Evolutionary conservation across 2,329 filamentous ascomycete species (phyloP).

Genomic region (Cercospora citrullina): DNA sequence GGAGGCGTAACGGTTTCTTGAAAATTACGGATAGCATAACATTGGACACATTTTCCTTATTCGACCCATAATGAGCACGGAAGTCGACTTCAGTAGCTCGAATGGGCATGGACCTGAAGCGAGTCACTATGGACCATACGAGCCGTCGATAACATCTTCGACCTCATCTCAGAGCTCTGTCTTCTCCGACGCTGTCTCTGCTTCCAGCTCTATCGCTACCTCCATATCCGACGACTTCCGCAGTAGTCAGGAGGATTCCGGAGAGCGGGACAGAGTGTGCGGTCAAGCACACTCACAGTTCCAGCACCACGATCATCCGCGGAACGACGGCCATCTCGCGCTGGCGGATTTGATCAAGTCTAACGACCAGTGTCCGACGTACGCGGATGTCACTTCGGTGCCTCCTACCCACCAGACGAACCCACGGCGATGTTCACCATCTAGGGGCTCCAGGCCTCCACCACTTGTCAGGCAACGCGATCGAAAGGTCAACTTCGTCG

Average conservation of each 20-base stretch:
- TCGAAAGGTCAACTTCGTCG: constrained; percentile 92
- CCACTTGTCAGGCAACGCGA: constrained; percentile 81
- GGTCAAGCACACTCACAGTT: constrained; percentile 27
- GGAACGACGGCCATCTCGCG: constrained; percentile 12
- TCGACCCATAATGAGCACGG: constrained; percentile 33
- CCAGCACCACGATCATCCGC: constrained; percentile 18
- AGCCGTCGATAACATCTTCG: constrained; percentile 69
- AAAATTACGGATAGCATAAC: constrained; percentile 27
- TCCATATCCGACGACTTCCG: constrained; percentile 63
- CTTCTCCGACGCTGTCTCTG: constrained; percentile 65
- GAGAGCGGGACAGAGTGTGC: constrained; percentile 29
- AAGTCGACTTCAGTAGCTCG: constrained; percentile 21
- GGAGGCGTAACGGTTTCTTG: constrained; percentile 34
- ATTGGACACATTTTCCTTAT: constrained; percentile 31
- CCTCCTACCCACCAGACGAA: constrained; percentile 62
- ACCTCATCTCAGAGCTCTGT: constrained; percentile 74
- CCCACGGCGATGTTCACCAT: constrained; percentile 58
- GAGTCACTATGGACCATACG: constrained; percentile 56
- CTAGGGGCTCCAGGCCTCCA: constrained; percentile 65
- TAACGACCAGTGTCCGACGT: constrained; percentile 30
- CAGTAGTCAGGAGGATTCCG: constrained; percentile 39
- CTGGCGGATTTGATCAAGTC: constrained; percentile 18
- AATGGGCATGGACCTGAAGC: constrained; percentile 39
- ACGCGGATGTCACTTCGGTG: constrained; percentile 48
- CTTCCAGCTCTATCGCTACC: constrained; percentile 53